Percentiles rank a stretch among this genome's conserved stretches.
Evolutionary conservation across 495 filamentous ascomycete species (phyloP).

Genomic region (Penicillium cinerascens): DNA sequence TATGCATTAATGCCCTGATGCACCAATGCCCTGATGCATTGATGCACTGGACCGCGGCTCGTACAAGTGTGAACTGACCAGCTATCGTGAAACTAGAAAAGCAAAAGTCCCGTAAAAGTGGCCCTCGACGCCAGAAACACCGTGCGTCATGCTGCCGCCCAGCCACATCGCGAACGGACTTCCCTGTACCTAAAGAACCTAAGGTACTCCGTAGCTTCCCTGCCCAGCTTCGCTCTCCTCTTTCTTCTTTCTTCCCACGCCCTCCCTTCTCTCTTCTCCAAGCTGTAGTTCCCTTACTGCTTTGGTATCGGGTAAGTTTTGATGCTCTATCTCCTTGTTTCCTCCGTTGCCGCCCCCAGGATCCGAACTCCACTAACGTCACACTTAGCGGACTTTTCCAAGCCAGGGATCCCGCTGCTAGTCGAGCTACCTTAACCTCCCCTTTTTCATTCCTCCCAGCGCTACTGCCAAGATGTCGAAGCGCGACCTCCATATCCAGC

Average conservation of each 20-base stretch:
- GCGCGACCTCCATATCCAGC: constrained; percentile 57
- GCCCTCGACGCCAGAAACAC: neutral
- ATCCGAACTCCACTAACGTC: constrained; percentile 11
- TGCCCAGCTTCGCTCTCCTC: constrained; percentile 13
- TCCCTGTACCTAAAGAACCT: neutral
- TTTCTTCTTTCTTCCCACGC: constrained; percentile 8
- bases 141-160: constrained; percentile 19
- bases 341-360: neutral
- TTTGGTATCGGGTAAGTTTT: neutral
- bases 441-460: constrained; percentile 9
- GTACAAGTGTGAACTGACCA: neutral
- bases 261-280: neutral
- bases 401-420: neutral
- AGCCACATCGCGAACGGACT: constrained; percentile 12
- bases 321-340: neutral
- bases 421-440: neutral
- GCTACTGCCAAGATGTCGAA: constrained; percentile 33
- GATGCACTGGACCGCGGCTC: neutral
- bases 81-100: neutral
- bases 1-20: no score
- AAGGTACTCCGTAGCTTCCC: neutral
- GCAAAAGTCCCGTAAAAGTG: neutral
- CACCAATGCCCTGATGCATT: neutral
- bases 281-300: neutral
- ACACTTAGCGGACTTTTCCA: constrained; percentile 8